A percentile compares a stretch with the other conserved stretches of the same genome.
Conservation (phyloP, 108 stramenopile species). For the Conticribra weissflogii region DNA sequence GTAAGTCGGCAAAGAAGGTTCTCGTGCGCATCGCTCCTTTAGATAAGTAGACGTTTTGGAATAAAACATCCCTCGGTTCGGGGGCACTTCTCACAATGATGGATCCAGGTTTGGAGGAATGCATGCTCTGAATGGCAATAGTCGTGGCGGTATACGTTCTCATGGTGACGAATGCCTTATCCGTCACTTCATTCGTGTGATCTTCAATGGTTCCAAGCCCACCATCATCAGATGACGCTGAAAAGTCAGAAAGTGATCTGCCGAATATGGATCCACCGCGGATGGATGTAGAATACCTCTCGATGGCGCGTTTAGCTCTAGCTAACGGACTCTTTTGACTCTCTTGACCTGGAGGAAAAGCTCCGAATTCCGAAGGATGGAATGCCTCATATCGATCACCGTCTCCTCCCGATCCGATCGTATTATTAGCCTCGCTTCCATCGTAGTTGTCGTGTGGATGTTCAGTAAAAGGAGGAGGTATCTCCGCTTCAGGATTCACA, state of each 20-base stretch:
- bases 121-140: slow-evolving; percentile 92
- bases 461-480: slow-evolving; percentile 9
- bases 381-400: slow-evolving; percentile 12
- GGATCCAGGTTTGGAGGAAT: slow-evolving; percentile 82
- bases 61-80: slow-evolving; percentile 86
- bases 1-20: slow-evolving; percentile 73
- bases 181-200: slow-evolving; percentile 88
- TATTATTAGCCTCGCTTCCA: no score
- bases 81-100: slow-evolving; percentile 89
- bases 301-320: slow-evolving; percentile 75
- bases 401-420: not conserved
- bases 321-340: slow-evolving; percentile 20
- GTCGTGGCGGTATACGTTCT: slow-evolving; percentile 90
- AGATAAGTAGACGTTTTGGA: slow-evolving; percentile 87
- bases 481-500: slow-evolving; percentile 32
- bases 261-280: slow-evolving; percentile 74
- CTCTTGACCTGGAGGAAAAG: no score
- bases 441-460: no score
- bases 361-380: not conserved
- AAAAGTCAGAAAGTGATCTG: slow-evolving; percentile 57
- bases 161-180: slow-evolving; percentile 93
- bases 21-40: slow-evolving; percentile 80
- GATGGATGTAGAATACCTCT: slow-evolving; percentile 65
- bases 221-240: slow-evolving; percentile 20
- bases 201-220: slow-evolving; percentile 74